A percentile compares a stretch with the other conserved stretches of the same genome.
Evolutionary conservation across 768 basidiomycete species (phyloP).

Genomic region (Lactifluus echinatus): DNA sequence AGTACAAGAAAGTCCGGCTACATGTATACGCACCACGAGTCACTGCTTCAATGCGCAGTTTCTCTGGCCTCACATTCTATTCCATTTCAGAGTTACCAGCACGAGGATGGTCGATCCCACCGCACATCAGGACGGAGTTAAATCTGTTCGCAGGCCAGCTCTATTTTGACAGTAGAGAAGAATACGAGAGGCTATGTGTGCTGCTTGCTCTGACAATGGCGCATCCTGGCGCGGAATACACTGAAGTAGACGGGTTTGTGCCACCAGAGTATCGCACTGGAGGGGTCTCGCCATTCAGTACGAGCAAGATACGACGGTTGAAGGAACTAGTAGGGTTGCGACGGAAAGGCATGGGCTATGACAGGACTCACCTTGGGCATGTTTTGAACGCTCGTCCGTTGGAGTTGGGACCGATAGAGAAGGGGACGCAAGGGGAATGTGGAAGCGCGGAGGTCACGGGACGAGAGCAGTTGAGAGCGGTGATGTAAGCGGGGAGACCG

Average conservation of each 20-base stretch:
- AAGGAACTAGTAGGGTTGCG: background rate
- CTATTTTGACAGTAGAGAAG: background rate
- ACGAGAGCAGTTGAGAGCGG: too few relatives aligned
- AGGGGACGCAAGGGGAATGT: too few relatives aligned
- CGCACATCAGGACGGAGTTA: background rate
- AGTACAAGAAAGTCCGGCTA: background rate
- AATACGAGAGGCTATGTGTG: background rate
- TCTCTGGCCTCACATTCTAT: background rate
- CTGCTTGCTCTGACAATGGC: background rate
- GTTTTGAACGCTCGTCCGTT: background rate
- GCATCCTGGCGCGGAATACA: background rate
- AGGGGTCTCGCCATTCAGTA: background rate
- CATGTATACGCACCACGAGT: conserved; percentile 1
- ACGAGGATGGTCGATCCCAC: background rate
- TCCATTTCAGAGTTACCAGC: background rate
- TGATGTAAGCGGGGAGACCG: too few relatives aligned
- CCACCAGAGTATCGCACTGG: background rate
- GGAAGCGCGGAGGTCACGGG: too few relatives aligned
- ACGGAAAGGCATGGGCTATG: conserved; percentile 10
- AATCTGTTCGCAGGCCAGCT: conserved; percentile 2
- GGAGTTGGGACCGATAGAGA: too few relatives aligned
- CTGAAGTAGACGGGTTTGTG: conserved; percentile 3
- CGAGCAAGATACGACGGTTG: background rate
- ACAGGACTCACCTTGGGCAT: conserved; percentile 4
- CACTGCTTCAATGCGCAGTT: background rate